These are phyloP conservation scores for Carex kokanica DNA, from an alignment of 176 grass and related monocot genomes.

Conservation along the genomic window DNA sequence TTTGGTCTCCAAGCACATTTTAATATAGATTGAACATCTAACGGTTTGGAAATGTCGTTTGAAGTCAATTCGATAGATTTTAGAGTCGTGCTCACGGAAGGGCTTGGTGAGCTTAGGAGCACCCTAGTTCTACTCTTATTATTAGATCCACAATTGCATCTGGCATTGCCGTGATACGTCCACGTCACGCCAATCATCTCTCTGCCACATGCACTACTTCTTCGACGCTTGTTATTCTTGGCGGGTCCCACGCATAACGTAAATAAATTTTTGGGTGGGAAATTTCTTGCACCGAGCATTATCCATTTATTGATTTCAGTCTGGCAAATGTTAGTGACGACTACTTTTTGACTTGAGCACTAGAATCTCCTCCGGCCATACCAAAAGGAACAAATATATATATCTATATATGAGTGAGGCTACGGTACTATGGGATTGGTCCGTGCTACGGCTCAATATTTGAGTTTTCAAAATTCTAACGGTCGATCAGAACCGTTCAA, in stretches of 20 bases:
- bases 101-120: too few species aligned
- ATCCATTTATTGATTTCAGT: neutral
- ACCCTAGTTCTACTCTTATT: too few species aligned
- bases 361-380: neutral
- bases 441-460: too few species aligned
- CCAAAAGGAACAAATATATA: neutral
- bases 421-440: too few species aligned
- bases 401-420: too few species aligned
- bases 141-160: constrained; percentile 11
- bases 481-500: too few species aligned
- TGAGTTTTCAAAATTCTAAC: too few species aligned
- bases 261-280: neutral
- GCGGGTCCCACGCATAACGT: neutral
- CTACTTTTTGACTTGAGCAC: constrained; percentile 22
- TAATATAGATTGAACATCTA: too few species aligned
- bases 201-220: constrained; percentile 12
- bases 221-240: neutral
- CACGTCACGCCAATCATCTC: constrained; percentile 9
- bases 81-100: too few species aligned
- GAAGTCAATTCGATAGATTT: too few species aligned
- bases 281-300: neutral
- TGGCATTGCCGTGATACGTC: constrained; percentile 4
- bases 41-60: too few species aligned
- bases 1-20: too few species aligned
- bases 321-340: neutral